Evolutionary conservation across 1,284 basidiomycete species (phyloP).

Genomic region (Austroboletus novae-zelandiae): DNA sequence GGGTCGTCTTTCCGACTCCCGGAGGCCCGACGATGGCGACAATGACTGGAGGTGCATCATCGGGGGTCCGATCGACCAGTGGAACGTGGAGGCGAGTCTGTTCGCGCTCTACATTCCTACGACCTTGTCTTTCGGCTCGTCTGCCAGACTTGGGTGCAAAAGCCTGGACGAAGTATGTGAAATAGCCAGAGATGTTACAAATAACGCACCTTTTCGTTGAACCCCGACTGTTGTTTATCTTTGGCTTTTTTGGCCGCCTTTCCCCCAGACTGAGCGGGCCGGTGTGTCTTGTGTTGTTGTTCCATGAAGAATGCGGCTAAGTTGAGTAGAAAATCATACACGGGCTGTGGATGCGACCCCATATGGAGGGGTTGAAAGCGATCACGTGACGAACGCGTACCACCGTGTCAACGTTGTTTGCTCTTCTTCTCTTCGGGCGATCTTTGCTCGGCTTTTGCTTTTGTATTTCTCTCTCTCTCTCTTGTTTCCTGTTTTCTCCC

Average conservation of each 20-base stretch:
- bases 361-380: constrained; percentile 16
- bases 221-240: constrained; percentile 71
- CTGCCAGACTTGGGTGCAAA: constrained; percentile 93
- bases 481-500: constrained; percentile 14
- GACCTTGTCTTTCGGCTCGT: constrained; percentile 83
- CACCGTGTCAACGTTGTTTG: constrained; percentile 14
- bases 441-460: constrained; percentile 9
- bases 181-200: background rate
- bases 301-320: constrained; percentile 46
- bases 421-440: background rate
- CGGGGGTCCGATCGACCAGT: constrained; percentile 90
- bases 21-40: constrained; percentile 97
- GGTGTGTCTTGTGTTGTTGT: constrained; percentile 74
- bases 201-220: constrained; percentile 83
- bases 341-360: constrained; percentile 13
- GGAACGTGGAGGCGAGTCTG: constrained; percentile 97
- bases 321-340: background rate
- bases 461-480: constrained; percentile 5
- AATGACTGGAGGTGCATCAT: constrained; percentile 89
- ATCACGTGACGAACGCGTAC: constrained; percentile 31
- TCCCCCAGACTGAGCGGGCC: constrained; percentile 66
- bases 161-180: constrained; percentile 51
- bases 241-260: constrained; percentile 79
- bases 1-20: constrained; percentile 95
- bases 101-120: constrained; percentile 90